Evolutionary conservation across 2,329 filamentous ascomycete species (phyloP).

Genomic region (Botryotinia globosa): DNA sequence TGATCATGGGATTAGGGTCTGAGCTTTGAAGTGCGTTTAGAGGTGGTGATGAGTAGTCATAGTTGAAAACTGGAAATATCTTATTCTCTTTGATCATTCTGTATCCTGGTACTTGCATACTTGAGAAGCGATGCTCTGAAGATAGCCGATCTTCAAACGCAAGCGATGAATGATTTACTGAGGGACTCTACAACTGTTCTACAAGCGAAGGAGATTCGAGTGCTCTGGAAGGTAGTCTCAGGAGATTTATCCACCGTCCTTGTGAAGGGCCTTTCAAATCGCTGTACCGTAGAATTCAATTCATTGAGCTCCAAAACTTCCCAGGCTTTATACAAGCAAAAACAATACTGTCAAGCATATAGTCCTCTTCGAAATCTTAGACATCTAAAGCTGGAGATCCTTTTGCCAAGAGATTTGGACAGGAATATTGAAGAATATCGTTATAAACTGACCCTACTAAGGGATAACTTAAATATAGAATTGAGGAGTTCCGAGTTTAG

Average conservation of each 20-base stretch:
- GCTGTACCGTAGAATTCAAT: not conserved
- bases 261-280: not conserved
- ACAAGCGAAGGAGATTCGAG: not conserved
- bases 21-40: not conserved
- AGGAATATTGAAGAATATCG: not conserved
- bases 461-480: not conserved
- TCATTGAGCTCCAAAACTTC: not conserved
- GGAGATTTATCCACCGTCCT: not conserved
- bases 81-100: not conserved
- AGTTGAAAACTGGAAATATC: not conserved
- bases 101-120: not conserved
- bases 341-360: not conserved
- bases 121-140: too few species aligned
- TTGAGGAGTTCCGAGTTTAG: not conserved
- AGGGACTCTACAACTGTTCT: not conserved
- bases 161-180: not conserved
- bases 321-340: not conserved
- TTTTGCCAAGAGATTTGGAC: not conserved
- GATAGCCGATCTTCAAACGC: not conserved
- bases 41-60: not conserved
- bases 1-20: too few species aligned
- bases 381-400: not conserved
- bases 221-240: not conserved
- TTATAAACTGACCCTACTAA: not conserved
- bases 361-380: not conserved